Base-by-base conservation (phyloP, 441 rosid genomes). In the Mallotus japonicus region DNA sequence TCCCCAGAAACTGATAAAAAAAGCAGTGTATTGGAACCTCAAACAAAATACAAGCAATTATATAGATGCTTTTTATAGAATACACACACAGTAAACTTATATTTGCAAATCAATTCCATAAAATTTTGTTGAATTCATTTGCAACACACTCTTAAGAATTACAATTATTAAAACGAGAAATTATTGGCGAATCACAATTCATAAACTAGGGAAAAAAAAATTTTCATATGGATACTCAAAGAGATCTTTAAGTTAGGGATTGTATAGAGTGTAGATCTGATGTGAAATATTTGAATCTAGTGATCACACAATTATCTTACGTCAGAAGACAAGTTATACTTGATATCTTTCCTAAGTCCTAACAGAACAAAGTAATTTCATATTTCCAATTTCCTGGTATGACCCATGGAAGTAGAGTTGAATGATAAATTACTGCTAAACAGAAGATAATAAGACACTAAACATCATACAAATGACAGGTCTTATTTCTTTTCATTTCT, bases 21-120 rank as follows among this genome's bases (percentile, higher is more conserved):
- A n/a, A 5, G 20, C 57, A n/a, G 20, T 4, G 12, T 12, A 5
- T 42, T 42, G 11, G 67, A 63, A 63, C 51, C 59, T 56, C 42
- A 66, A 13, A 14, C 14, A 20, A 66, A 66, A 50, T 44, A 64
- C 44, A 66, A 66, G 57, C 6, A 66, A 66, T n/a, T 14, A 28
- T 2, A 24, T 1, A 44, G 28, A 28, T 28, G 32, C 32, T 28
- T 28, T 37, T 37, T 6, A 37, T 37, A 4, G 5, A 3, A 37
- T 37, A 37, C 40, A 40, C n/a, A 20, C 5, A 37, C 40, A 37
- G 3, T 37, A 37, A 37, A 37, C 40, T 37, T 37, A 37, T 4
- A 37, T 37, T 37, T 37, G 40, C 40, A 37, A 37, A 37, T 37
- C 6, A 37, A 37, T 37, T 37, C 6, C 40, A 37, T 4, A 37